These are phyloP conservation scores for Tarenaya hassleriana DNA, from an alignment of 345 rosid species.

Conservation along the genomic window DNA sequence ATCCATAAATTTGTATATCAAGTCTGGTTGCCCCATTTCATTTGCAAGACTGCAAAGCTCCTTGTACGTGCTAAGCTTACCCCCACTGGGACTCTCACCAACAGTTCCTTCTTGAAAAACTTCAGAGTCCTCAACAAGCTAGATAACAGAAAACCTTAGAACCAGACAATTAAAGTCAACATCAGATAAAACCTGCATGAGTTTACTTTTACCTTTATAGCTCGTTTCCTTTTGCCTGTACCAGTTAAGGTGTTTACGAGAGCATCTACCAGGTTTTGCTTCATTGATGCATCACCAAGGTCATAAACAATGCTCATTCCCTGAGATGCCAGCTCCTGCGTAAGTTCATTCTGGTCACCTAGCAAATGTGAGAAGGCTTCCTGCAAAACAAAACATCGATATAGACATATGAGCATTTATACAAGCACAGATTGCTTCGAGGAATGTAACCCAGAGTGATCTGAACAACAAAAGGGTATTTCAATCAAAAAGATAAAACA, in stretches of 20 bases:
- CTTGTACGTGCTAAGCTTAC: conserved; percentile 90
- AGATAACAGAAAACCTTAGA: conserved; percentile 24
- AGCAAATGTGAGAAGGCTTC: conserved; percentile 89
- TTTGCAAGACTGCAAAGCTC: conserved; percentile 92
- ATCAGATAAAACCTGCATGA: conserved; percentile 17
- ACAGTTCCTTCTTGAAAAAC: conserved; percentile 90
- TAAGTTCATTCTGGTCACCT: conserved; percentile 93
- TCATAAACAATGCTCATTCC: conserved; percentile 98
- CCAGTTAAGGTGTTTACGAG: conserved; percentile 83
- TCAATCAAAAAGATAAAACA: not conserved
- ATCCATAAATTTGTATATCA: conserved; percentile 95
- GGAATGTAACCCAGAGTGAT: conserved; percentile 10
- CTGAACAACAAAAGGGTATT: conserved; percentile 4
- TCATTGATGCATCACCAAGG: conserved; percentile 86
- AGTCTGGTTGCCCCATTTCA: conserved; percentile 99
- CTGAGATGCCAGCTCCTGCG: conserved; percentile 95
- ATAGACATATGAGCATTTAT: conserved; percentile 5
- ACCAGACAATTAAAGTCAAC: conserved; percentile 21
- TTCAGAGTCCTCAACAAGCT: conserved; percentile 89
- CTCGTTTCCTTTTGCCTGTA: conserved; percentile 93
- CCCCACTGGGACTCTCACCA: conserved; percentile 80
- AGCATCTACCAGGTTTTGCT: conserved; percentile 77
- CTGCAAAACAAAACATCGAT: conserved; percentile 38
- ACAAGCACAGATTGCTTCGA: too few species aligned
- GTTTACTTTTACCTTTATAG: conserved; percentile 62